Evolutionary conservation across 768 basidiomycete species (phyloP).

Genomic region (Mycena filopes): DNA sequence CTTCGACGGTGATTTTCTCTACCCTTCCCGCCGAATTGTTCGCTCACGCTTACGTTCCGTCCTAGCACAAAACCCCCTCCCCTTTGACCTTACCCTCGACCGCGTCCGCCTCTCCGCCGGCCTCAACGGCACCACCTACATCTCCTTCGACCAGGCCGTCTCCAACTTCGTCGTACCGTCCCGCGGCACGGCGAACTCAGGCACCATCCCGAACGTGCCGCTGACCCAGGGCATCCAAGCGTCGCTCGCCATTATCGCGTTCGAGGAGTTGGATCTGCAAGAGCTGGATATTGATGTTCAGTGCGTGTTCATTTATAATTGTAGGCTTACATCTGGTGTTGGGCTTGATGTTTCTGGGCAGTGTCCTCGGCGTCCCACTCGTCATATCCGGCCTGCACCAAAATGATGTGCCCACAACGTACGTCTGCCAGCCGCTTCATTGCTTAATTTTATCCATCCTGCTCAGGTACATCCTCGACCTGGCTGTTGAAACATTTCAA

Average conservation of each 20-base stretch:
- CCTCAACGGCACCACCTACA: conserved; percentile 63
- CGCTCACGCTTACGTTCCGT: not conserved
- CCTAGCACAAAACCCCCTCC: conserved; percentile 55
- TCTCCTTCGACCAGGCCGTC: conserved; percentile 69
- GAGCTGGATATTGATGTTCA: conserved; percentile 50
- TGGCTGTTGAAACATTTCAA: too few relatives aligned
- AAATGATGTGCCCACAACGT: conserved; percentile 61
- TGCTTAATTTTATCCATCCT: too few relatives aligned
- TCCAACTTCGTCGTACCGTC: conserved; percentile 59
- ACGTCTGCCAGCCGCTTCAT: too few relatives aligned
- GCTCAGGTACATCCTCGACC: too few relatives aligned
- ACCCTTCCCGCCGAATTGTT: not conserved
- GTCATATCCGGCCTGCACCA: conserved; percentile 71
- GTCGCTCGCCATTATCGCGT: conserved; percentile 65
- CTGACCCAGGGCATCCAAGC: conserved; percentile 62
- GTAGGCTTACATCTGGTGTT: too few relatives aligned
- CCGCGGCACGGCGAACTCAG: conserved; percentile 65
- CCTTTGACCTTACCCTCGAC: conserved; percentile 57
- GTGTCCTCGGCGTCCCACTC: conserved; percentile 56
- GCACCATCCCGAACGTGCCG: conserved; percentile 63
- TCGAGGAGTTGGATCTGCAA: conserved; percentile 62
- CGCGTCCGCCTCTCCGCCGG: conserved; percentile 53
- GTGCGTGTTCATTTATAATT: conserved; percentile 39
- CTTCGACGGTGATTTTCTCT: conserved; percentile 45
- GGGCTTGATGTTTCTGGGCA: too few relatives aligned